These are phyloP conservation scores for Allium cepa DNA, from an alignment of 106 monocot species.

Conservation along the genomic window DNA sequence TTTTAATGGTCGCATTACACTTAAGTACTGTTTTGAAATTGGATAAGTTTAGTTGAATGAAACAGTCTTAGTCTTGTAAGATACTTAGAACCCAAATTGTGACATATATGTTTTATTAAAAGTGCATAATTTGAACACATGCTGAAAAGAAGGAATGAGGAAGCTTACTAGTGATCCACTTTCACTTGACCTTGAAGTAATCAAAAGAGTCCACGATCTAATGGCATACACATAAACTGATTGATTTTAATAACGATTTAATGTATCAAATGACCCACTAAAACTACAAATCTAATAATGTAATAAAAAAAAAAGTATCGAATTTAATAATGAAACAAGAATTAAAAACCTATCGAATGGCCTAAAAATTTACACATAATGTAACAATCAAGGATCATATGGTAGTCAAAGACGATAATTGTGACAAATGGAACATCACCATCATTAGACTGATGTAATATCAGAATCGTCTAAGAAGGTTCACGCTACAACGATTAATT, in stretches of 20 bases:
- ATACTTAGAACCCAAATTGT: not conserved
- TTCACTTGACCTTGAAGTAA: not conserved
- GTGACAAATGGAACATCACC: not conserved
- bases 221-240: not conserved
- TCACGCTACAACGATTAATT: not conserved
- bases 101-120: not conserved
- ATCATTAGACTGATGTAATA: not conserved
- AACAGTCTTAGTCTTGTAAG: no score
- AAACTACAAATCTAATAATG: no score
- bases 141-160: not conserved
- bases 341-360: not conserved
- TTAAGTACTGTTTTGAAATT: no score
- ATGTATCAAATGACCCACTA: no score
- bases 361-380: no score
- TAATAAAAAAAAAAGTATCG: not conserved
- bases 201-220: not conserved
- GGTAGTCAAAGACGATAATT: not conserved
- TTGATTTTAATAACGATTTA: not conserved
- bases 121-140: not conserved
- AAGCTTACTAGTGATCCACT: conserved; percentile 5
- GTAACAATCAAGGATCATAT: not conserved
- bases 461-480: not conserved
- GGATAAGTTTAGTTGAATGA: not conserved
- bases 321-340: not conserved
- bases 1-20: not conserved